Evolutionary conservation across 1,284 basidiomycete genomes (phyloP).

Genomic region (Tausonia pullulans): DNA sequence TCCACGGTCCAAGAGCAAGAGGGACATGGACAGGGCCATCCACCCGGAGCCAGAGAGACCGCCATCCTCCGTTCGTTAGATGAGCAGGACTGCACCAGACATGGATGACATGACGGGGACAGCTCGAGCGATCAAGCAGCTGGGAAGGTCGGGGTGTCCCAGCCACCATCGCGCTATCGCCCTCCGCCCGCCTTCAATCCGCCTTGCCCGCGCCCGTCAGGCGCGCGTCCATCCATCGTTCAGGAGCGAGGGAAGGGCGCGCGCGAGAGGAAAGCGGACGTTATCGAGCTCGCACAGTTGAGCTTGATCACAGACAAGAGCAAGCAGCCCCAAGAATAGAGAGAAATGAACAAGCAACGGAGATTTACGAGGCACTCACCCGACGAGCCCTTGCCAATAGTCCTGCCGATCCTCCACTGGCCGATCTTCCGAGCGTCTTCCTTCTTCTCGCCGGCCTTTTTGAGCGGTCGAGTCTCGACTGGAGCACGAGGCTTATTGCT

Average conservation of each 20-base stretch:
- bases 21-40: not conserved
- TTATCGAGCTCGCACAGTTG: too few species aligned
- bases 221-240: not conserved
- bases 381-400: constrained; percentile 81
- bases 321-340: not conserved
- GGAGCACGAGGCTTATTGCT: too few species aligned
- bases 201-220: not conserved
- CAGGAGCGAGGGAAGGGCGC: not conserved
- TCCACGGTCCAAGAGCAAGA: too few species aligned
- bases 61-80: not conserved
- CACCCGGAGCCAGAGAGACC: not conserved
- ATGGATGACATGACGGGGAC: not conserved
- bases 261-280: not conserved
- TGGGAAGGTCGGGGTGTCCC: not conserved
- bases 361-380: constrained; percentile 43
- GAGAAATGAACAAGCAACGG: not conserved
- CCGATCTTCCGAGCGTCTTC: constrained; percentile 53
- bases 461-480: not conserved
- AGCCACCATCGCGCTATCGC: not conserved
- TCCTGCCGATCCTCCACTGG: constrained; percentile 84
- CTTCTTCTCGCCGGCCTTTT: constrained; percentile 16
- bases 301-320: not conserved
- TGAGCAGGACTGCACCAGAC: not conserved
- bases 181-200: not conserved
- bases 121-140: too few species aligned